Evolutionary conservation across 2,329 filamentous ascomycete species (phyloP).

Genomic region (Acrocalymma vagum): DNA sequence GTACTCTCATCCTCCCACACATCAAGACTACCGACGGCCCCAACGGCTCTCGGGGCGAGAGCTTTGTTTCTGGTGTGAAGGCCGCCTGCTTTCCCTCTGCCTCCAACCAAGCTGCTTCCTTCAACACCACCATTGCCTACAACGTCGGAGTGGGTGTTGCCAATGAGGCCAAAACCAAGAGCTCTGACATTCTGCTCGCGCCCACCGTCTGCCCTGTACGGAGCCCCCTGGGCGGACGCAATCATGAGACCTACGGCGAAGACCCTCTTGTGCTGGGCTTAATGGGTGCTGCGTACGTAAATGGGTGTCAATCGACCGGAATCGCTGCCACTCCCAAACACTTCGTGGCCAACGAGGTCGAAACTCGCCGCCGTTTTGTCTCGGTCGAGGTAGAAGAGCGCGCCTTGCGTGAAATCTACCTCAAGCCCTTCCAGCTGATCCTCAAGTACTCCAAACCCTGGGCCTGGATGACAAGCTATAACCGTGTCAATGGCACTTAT

Average conservation of each 20-base stretch:
- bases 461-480: constrained; percentile 60
- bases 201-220: constrained; percentile 38
- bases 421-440: constrained; percentile 54
- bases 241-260: constrained; percentile 19
- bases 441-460: constrained; percentile 68
- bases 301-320: constrained; percentile 56
- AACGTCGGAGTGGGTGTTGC: constrained; percentile 33
- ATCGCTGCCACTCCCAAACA: constrained; percentile 62
- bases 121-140: constrained; percentile 27
- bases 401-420: constrained; percentile 64
- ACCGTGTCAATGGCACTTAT: constrained; percentile 19
- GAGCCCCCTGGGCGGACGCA: constrained; percentile 18
- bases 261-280: constrained; percentile 15
- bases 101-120: constrained; percentile 63
- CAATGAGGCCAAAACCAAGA: constrained; percentile 26
- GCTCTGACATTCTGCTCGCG: constrained; percentile 12
- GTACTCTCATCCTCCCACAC: too few species aligned
- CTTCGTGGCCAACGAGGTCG: constrained; percentile 72
- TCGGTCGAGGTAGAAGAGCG: constrained; percentile 68
- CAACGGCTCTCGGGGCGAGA: constrained; percentile 68
- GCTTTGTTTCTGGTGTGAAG: constrained; percentile 69
- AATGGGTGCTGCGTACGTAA: constrained; percentile 4
- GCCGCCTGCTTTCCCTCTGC: constrained; percentile 79
- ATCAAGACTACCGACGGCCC: constrained; percentile 67
- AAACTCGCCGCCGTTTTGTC: constrained; percentile 67